Percentiles rank a stretch among this genome's conserved stretches.
Conservation (phyloP, 768 basidiomycete species). For the Pluteus cervinus region DNA sequence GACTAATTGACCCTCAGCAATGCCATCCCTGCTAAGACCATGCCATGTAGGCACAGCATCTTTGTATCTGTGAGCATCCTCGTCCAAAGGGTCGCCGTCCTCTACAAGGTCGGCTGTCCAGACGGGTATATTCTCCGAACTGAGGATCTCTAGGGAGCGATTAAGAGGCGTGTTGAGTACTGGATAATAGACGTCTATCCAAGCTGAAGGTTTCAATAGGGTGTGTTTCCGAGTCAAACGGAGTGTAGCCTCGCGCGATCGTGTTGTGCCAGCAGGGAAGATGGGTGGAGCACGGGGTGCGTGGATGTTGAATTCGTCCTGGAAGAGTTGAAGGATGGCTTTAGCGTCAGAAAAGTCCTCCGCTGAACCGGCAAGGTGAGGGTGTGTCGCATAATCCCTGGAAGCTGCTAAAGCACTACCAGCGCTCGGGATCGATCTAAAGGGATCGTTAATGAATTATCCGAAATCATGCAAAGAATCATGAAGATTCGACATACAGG, state of each 20-base stretch:
- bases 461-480: background rate
- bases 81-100: conserved; percentile 65
- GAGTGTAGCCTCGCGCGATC: conserved; percentile 65
- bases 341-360: conserved; percentile 62
- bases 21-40: conserved; percentile 73
- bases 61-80: conserved; percentile 61
- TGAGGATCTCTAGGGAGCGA: conserved; percentile 61
- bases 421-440: conserved; percentile 48
- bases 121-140: conserved; percentile 40
- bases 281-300: conserved; percentile 43
- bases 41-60: conserved; percentile 80
- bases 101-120: conserved; percentile 75
- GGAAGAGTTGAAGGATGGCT: conserved; percentile 61
- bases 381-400: conserved; percentile 54
- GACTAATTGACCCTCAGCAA: conserved; percentile 61
- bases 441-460: background rate
- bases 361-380: conserved; percentile 65
- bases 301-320: conserved; percentile 51
- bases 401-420: conserved; percentile 56
- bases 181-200: conserved; percentile 89
- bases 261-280: conserved; percentile 62
- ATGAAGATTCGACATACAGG: conserved; percentile 12
- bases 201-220: conserved; percentile 51
- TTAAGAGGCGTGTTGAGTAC: conserved; percentile 76
- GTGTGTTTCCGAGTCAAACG: conserved; percentile 36